Base-by-base conservation (phyloP, 1,139 yeast genomes). In the Debaryomyces sp. region DNA sequence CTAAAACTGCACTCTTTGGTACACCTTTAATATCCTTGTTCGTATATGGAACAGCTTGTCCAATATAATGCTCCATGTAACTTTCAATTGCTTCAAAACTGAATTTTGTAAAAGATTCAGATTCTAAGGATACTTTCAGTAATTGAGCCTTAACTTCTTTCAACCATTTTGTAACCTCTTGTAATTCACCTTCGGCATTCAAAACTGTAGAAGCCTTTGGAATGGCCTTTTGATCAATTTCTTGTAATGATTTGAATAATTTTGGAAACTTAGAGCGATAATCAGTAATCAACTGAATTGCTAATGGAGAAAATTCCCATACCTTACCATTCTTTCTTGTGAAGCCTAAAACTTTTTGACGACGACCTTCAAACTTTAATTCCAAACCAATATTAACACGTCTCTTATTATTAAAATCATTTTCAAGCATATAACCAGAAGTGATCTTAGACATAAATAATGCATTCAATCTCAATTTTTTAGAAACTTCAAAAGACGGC, bases 271-370 rank as follows among this genome's bases (percentile, higher is more conserved):
- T 74, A 12, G 63, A 59, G 59, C 75, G 72, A 64, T 90, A 95
- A 29, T 81, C 84, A 45, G 75, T 73, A 41, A 94, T 68, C 56
- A 92, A 73, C 36, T 81, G 76, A 38, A 88, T 69, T 0, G 98
- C 96, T 59, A 87, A 73, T 12, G 83, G 83, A 53, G 96, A 88
- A 66, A 76, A 94, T 58, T 85, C 92, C 99, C 99, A 95, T 41
- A 84, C 85, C 51, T 77, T 82, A 21, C 80, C 83, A 41, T 72
- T 73, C 58, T 85, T 84, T 54, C 84, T 80, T 4, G 97, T 83
- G 68, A 85, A 92, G 1, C 99, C 99, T 55, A 92, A 77, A 6
- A 89, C 98, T 68, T 92, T 94, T 60, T 82, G 81, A 59, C 90
- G 82, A 56, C 82, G 82, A 30, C 82, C 82, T 57, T 92, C 97